A percentile compares a stretch with the other conserved stretches of the same genome.
Evolutionary conservation across 2,329 filamentous ascomycete genomes (phyloP).

Genomic region (Fusarium sp.): DNA sequence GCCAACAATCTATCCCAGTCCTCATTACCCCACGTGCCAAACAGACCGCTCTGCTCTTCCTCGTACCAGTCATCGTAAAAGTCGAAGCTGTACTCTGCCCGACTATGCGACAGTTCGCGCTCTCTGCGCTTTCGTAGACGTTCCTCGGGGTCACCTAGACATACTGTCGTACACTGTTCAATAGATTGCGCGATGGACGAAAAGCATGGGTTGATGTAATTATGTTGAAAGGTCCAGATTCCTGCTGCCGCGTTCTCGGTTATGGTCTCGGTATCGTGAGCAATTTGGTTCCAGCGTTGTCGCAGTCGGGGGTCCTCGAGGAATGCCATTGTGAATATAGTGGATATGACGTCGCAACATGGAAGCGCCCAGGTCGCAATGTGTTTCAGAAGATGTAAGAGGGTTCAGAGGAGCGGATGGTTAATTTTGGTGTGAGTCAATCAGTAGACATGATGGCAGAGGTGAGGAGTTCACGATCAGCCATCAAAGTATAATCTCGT

Average conservation of each 20-base stretch:
- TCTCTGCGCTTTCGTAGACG: conserved; percentile 74
- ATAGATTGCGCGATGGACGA: conserved; percentile 71
- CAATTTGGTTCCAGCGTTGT: conserved; percentile 92
- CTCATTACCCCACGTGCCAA: conserved; percentile 80
- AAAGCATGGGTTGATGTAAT: conserved; percentile 86
- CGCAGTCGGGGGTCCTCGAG: conserved; percentile 87
- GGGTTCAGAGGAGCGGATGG: background rate
- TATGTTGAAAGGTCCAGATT: conserved; percentile 88
- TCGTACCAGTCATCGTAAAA: conserved; percentile 98
- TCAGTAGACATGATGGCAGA: conserved; percentile 29
- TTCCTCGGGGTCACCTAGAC: conserved; percentile 77
- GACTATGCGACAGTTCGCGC: conserved; percentile 64
- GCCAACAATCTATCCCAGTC: conserved; percentile 86
- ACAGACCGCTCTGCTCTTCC: conserved; percentile 63
- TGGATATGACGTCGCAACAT: conserved; percentile 44
- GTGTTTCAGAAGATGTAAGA: background rate
- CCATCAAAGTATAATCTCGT: conserved; percentile 18
- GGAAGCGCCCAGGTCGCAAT: conserved; percentile 14
- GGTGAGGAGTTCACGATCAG: conserved; percentile 14
- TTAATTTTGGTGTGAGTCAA: conserved; percentile 2
- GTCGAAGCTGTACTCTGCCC: conserved; percentile 88
- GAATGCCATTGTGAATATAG: conserved; percentile 61
- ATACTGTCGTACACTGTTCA: conserved; percentile 76
- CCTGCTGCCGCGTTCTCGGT: conserved; percentile 92
- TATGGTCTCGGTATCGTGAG: conserved; percentile 87